Percentiles rank a stretch among this genome's conserved stretches.
Evolutionary conservation across 192 early-diverging fungal species (phyloP).

Genomic region (Coemansia sp.): DNA sequence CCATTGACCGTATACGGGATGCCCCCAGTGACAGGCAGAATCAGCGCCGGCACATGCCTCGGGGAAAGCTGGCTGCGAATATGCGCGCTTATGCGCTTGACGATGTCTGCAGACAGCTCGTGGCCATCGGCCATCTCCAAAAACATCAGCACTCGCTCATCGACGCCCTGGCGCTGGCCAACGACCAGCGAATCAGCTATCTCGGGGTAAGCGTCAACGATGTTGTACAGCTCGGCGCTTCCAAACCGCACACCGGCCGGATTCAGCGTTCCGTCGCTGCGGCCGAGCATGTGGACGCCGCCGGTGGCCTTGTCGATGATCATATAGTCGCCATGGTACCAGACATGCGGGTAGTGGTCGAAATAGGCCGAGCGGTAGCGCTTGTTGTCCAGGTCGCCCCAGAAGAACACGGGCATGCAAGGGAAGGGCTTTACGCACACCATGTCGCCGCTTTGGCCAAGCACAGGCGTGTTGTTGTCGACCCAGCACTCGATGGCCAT

Average conservation of each 20-base stretch:
- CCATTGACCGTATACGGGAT: slow-evolving; percentile 97
- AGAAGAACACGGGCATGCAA: slow-evolving; percentile 96
- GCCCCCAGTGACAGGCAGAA: slow-evolving; percentile 67
- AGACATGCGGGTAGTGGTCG: slow-evolving; percentile 73
- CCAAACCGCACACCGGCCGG: slow-evolving; percentile 92
- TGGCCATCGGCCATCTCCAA: slow-evolving; percentile 72
- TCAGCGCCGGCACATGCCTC: slow-evolving; percentile 86
- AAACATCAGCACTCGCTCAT: slow-evolving; percentile 92
- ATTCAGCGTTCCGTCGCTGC: slow-evolving; percentile 90
- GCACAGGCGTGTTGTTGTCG: slow-evolving; percentile 56
- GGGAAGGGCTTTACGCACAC: slow-evolving; percentile 94
- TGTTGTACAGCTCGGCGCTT: slow-evolving; percentile 91
- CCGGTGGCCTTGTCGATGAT: slow-evolving; percentile 77
- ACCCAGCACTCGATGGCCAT: slow-evolving; percentile 96
- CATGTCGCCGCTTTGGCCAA: slow-evolving; percentile 79
- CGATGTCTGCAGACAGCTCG: slow-evolving; percentile 59
- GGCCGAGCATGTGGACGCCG: slow-evolving; percentile 93
- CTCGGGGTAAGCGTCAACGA: slow-evolving; percentile 76
- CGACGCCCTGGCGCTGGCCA: slow-evolving; percentile 79
- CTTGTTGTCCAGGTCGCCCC: slow-evolving; percentile 68
- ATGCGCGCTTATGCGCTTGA: slow-evolving; percentile 65
- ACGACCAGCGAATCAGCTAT: slow-evolving; percentile 85
- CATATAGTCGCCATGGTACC: slow-evolving; percentile 98
- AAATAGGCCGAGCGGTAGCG: slow-evolving; percentile 92
- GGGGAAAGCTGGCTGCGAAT: slow-evolving; percentile 85